Evolutionary conservation across 148 eudicot species (phyloP), one percentile per base, ranked within the genome.

Genomic region (Polygonum maritimum): DNA sequence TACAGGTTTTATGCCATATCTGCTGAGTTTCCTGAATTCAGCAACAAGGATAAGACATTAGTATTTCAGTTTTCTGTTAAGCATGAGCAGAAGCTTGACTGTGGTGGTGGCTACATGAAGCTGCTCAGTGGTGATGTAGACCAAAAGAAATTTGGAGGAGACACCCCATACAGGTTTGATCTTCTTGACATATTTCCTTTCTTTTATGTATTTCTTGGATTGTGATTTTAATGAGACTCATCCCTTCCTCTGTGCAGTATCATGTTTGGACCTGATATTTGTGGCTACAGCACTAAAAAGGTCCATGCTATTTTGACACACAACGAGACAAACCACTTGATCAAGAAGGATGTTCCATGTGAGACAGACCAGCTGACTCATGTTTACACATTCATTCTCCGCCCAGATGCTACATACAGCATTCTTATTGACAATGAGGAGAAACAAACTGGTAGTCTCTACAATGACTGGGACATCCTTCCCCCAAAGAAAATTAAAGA

Each of bases 61-160:
- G 97, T 94, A 70, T 94, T 94, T 86, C 98, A 94, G 63, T 94
- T 92, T 79, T 92, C 94, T 76, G 98, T 94, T 69, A 94, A 94
- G 96, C 97, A 94, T 75, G 98, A 94, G 78, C 98, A 92, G 87
- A 94, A 94, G 79, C 98, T 94, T 77, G 98, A 94, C 73, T 94
- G 98, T 75, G 98, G 97, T 84, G 98, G 98, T 86, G 98, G 98
- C 75, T 94, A 94, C 90, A 94, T 94, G 97, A 94, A 94, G 83
- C 81, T 94, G 84, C 88, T 94, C 58, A 92, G 97, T 78, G 92
- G 90, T 80, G 91, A 88, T 1, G 74, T 87, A 13, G 97, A 94
- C 84, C 97, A 92, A 79, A 94, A 92, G 86, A 90, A 89, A 81
- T 92, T 94, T 41, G 96, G 98, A 58, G 98, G 96, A 49, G 98